Evolutionary conservation across 176 grass and related monocot genomes (phyloP).

Genomic region (Carex scoparia): DNA sequence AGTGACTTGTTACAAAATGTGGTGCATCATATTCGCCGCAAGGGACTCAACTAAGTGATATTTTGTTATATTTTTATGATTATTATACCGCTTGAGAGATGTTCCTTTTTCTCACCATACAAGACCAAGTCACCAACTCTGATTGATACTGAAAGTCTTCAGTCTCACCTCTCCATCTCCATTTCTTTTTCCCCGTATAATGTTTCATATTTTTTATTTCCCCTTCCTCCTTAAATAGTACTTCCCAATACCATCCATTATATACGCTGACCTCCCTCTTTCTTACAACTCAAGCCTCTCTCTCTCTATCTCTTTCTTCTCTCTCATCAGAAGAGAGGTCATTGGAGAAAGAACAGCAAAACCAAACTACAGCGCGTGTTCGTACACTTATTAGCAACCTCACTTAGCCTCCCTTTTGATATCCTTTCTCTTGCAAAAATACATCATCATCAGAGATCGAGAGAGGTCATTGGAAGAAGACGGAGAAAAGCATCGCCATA

Average conservation of each 20-base stretch:
- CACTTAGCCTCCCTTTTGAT: too few relatives aligned
- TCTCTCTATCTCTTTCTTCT: slow-evolving; percentile 3
- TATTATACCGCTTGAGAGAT: background rate
- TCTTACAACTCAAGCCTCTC: slow-evolving; percentile 2
- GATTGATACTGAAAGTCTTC: background rate
- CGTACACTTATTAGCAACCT: too few relatives aligned
- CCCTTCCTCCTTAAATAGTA: background rate
- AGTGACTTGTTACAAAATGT: background rate
- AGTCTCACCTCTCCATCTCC: background rate
- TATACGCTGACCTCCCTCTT: background rate
- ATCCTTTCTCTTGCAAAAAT: background rate
- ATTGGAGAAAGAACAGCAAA: background rate
- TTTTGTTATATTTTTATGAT: background rate
- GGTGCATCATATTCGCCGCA: background rate
- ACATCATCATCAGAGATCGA: background rate
- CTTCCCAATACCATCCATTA: background rate
- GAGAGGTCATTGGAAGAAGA: background rate
- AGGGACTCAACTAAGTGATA: background rate
- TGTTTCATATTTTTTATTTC: background rate
- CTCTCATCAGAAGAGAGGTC: background rate
- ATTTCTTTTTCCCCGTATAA: too few relatives aligned
- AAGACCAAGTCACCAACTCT: background rate
- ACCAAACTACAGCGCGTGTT: background rate
- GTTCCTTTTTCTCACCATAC: background rate
- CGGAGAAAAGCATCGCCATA: background rate